Base-by-base conservation (phyloP, 371 early-diverging fungal genomes). In the Mortierella sp. region DNA sequence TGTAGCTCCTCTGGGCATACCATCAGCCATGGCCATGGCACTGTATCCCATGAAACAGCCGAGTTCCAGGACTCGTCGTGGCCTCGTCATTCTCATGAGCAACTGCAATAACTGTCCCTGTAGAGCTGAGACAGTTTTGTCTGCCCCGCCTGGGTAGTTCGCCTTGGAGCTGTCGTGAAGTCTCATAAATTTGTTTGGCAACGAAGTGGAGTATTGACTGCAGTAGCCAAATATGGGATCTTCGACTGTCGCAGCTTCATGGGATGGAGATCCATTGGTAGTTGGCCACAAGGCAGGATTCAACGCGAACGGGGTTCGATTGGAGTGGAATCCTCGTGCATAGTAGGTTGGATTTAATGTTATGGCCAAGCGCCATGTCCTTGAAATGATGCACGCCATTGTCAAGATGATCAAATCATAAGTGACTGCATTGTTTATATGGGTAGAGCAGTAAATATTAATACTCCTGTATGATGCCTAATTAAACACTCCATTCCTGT, bases 1-100 rank as follows among this genome's bases (percentile, higher is more conserved):
- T 0, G 13, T 45, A 19, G 63, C 73, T 3, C 70, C 68, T 0
- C 67, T 38, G 11, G 66, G 32, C 53, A 90, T 67, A 1, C 88
- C 91, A 21, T 89, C 87, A 5, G 88, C 91, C 86, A 92, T 87
- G n/a, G 88, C 88, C 63, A 91, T 77, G 7, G 91, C 86, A 5
- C 87, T 86, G 59, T 78, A 88, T 1, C 92, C 92, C 21, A 90
- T 89, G 67, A 90, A 91, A 19, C 88, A 87, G 11, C 92, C 92
- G 58, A 92, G 83, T 57, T 92, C 92, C 0, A 92, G 78, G 0
- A 90, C 80, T 0, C 47, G 57, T 1, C 53, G 33, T 1, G 89
- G 86, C 21, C 82, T 66, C 10, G 85, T 75, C 21, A 90, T 58
- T 3, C 74, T 48, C 9, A 86, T 73, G 7, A 89, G 58, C 38